Percentiles rank a stretch among this genome's conserved stretches.
These are phyloP conservation scores for Phoma sp. DNA, from an alignment of 2,329 filamentous ascomycete genomes.

Conservation along the genomic window DNA sequence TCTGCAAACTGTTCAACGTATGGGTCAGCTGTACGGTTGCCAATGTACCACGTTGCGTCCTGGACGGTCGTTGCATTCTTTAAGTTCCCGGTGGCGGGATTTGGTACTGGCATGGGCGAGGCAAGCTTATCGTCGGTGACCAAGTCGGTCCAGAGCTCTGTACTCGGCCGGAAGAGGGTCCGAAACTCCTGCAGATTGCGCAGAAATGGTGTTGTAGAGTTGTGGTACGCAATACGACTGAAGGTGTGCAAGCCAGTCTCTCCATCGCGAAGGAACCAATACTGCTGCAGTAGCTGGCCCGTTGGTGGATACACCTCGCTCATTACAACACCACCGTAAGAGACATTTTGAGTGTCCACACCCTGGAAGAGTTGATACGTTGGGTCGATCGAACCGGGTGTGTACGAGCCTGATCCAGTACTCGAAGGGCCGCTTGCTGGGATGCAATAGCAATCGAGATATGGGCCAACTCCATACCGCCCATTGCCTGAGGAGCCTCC, in stretches of 20 bases:
- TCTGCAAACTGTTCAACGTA: constrained; percentile 64
- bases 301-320: constrained; percentile 64
- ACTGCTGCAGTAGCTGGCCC: constrained; percentile 66
- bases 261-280: constrained; percentile 68
- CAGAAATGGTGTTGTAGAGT: constrained; percentile 62
- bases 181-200: constrained; percentile 67
- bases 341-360: constrained; percentile 55
- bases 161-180: constrained; percentile 67
- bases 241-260: constrained; percentile 70
- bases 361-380: constrained; percentile 60
- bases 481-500: constrained; percentile 14
- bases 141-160: constrained; percentile 66
- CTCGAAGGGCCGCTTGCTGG: constrained; percentile 44
- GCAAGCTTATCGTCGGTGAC: constrained; percentile 47
- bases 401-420: constrained; percentile 59
- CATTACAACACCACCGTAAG: constrained; percentile 66
- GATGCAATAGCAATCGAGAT: constrained; percentile 69
- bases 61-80: constrained; percentile 60
- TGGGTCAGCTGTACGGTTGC: constrained; percentile 60
- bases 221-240: constrained; percentile 65
- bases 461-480: constrained; percentile 52
- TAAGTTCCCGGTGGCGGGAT: constrained; percentile 29
- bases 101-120: constrained; percentile 2
- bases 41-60: constrained; percentile 69
- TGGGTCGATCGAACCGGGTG: constrained; percentile 58